Conservation (phyloP, 805 yeast species). For the Cyberlindnera saturnus region DNA sequence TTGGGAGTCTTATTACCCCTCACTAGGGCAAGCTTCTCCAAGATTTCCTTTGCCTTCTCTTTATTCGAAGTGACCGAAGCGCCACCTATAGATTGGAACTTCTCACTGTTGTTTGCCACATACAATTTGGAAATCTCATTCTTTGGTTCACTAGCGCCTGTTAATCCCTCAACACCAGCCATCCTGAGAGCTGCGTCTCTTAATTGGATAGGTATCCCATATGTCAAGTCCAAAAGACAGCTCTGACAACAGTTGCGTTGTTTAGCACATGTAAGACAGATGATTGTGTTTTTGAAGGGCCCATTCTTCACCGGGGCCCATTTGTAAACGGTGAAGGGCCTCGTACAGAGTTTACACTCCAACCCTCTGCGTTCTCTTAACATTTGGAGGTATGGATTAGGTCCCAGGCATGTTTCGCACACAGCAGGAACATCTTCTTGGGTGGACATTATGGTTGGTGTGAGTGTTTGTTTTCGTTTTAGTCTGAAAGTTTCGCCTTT, state of each 20-base stretch:
- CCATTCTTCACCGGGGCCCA: slow-evolving; percentile 53
- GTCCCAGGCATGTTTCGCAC: slow-evolving; percentile 71
- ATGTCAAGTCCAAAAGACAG: slow-evolving; percentile 77
- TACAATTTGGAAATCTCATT: slow-evolving; percentile 50
- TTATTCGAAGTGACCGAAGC: slow-evolving; percentile 28
- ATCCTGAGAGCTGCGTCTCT: slow-evolving; percentile 77
- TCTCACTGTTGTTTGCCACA: slow-evolving; percentile 44
- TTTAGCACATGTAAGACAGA: slow-evolving; percentile 77
- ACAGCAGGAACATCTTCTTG: slow-evolving; percentile 44
- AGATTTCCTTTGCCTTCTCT: slow-evolving; percentile 43
- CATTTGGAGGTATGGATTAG: slow-evolving; percentile 61
- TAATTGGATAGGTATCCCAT: slow-evolving; percentile 71
- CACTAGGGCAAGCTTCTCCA: slow-evolving; percentile 35
- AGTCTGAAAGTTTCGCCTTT: not conserved
- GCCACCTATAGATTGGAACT: slow-evolving; percentile 29
- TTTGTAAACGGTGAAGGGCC: slow-evolving; percentile 76
- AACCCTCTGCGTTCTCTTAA: slow-evolving; percentile 63
- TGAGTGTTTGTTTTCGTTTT: not conserved
- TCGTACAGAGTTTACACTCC: slow-evolving; percentile 80
- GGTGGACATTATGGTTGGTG: slow-evolving; percentile 2
- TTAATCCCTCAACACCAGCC: slow-evolving; percentile 44
- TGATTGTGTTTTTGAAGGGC: slow-evolving; percentile 52
- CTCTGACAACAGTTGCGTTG: slow-evolving; percentile 81
- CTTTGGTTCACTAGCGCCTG: slow-evolving; percentile 35
- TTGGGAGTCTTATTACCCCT: slow-evolving; percentile 10